Evolutionary conservation across 495 filamentous ascomycete species (phyloP).

Genomic region (Cladorrhinum samala): DNA sequence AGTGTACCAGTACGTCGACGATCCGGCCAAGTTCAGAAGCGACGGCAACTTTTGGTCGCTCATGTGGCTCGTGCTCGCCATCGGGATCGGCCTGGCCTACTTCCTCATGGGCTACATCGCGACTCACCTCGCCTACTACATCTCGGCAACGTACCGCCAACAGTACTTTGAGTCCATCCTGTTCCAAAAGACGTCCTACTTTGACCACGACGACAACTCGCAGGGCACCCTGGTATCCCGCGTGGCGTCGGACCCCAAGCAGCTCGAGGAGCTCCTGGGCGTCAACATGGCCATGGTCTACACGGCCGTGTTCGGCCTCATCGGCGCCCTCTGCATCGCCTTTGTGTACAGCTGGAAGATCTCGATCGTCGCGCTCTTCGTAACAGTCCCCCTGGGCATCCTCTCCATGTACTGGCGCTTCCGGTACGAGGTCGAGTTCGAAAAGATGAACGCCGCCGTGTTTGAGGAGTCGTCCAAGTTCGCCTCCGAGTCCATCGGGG

Average conservation of each 20-base stretch:
- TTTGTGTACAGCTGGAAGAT: slow-evolving; percentile 56
- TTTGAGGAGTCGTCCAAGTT: slow-evolving; percentile 55
- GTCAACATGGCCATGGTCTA: slow-evolving; percentile 49
- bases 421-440: slow-evolving; percentile 51
- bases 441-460: slow-evolving; percentile 47
- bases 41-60: slow-evolving; percentile 41
- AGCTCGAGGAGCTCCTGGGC: slow-evolving; percentile 57
- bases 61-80: slow-evolving; percentile 44
- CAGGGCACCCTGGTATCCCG: slow-evolving; percentile 55
- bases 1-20: slow-evolving; percentile 28
- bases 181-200: slow-evolving; percentile 55
- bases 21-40: slow-evolving; percentile 17
- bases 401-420: slow-evolving; percentile 46
- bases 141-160: slow-evolving; percentile 45
- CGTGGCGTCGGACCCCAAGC: slow-evolving; percentile 52
- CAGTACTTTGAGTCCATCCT: slow-evolving; percentile 55
- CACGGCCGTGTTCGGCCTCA: slow-evolving; percentile 43
- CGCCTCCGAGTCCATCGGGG: slow-evolving; percentile 54
- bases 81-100: slow-evolving; percentile 33
- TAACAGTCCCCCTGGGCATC: slow-evolving; percentile 44
- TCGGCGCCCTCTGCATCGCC: slow-evolving; percentile 44
- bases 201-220: slow-evolving; percentile 57
- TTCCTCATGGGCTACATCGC: slow-evolving; percentile 30
- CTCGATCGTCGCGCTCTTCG: slow-evolving; percentile 42
- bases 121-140: slow-evolving; percentile 32